phyloP scores from a whole-genome alignment of 2,329 filamentous ascomycete genomes.

The Venturia aucupariae region DNA sequence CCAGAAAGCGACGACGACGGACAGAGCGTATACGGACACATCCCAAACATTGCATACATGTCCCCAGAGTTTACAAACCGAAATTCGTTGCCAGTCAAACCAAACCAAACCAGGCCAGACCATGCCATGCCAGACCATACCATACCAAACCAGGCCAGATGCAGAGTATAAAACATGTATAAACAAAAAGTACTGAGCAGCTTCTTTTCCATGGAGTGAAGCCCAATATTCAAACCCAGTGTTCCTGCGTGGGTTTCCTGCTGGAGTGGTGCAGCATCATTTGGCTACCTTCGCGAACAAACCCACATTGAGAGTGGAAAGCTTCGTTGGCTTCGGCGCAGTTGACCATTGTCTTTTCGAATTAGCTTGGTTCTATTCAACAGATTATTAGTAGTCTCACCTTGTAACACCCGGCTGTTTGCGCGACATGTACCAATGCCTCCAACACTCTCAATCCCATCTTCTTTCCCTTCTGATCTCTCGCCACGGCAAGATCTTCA shows the following conservation, averaged over 20 bases:
- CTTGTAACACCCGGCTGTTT: slow-evolving; percentile 17
- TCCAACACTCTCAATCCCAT: slow-evolving; percentile 19
- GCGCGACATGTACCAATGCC: slow-evolving; percentile 18
- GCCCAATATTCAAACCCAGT: neutral
- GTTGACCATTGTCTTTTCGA: slow-evolving; percentile 15
- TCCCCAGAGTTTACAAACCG: neutral
- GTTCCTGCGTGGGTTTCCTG: neutral
- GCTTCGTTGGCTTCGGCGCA: slow-evolving; percentile 19
- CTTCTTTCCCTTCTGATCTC: slow-evolving; percentile 20
- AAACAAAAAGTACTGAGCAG: neutral
- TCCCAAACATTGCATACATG: neutral
- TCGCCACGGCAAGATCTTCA: slow-evolving; percentile 18
- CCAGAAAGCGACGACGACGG: neutral
- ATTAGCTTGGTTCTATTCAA: neutral
- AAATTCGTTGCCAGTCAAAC: neutral
- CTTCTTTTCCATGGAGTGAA: neutral
- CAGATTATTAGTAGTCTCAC: neutral
- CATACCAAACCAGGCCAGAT: neutral
- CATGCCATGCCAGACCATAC: no score
- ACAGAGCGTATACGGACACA: neutral
- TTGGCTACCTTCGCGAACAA: slow-evolving; percentile 13
- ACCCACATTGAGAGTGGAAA: slow-evolving; percentile 19
- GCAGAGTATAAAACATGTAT: slow-evolving; percentile 2
- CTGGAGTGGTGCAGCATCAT: slow-evolving; percentile 14
- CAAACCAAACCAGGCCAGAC: neutral